These are phyloP conservation scores for Rhizopogon roseolus DNA, from an alignment of 768 basidiomycete genomes.

Conservation along the genomic window DNA sequence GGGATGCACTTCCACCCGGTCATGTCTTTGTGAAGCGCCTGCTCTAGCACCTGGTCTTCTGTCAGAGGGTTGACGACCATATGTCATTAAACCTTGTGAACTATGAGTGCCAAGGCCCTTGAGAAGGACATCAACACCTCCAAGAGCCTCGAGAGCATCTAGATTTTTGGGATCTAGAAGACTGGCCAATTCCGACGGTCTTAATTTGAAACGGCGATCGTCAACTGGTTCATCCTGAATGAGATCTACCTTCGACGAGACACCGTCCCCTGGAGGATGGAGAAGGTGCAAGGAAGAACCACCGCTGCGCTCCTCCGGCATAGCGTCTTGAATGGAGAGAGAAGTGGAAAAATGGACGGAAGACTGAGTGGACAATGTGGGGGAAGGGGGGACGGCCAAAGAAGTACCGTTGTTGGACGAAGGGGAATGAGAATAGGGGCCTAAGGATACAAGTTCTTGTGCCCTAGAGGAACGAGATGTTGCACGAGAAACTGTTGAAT, in stretches of 20 bases:
- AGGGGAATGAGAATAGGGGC: constrained; percentile 26
- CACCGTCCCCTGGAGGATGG: constrained; percentile 30
- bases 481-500: background rate
- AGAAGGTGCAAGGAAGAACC: constrained; percentile 48
- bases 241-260: constrained; percentile 17
- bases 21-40: constrained; percentile 29
- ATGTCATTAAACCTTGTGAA: constrained; percentile 37
- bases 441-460: constrained; percentile 21
- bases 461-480: constrained; percentile 11
- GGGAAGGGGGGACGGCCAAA: constrained; percentile 63
- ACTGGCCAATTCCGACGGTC: constrained; percentile 72
- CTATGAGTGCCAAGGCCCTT: constrained; percentile 68
- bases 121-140: constrained; percentile 66
- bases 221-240: constrained; percentile 42
- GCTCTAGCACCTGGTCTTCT: constrained; percentile 21
- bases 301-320: constrained; percentile 55
- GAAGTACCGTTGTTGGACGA: constrained; percentile 36
- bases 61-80: constrained; percentile 4
- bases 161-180: constrained; percentile 89
- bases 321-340: constrained; percentile 61
- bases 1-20: constrained; percentile 11
- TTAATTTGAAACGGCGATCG: constrained; percentile 68
- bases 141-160: constrained; percentile 58
- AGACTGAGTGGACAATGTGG: constrained; percentile 66
- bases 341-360: constrained; percentile 55